phyloP scores from a whole-genome alignment of 192 early-diverging fungal genomes.

The Coemansia sp. region DNA sequence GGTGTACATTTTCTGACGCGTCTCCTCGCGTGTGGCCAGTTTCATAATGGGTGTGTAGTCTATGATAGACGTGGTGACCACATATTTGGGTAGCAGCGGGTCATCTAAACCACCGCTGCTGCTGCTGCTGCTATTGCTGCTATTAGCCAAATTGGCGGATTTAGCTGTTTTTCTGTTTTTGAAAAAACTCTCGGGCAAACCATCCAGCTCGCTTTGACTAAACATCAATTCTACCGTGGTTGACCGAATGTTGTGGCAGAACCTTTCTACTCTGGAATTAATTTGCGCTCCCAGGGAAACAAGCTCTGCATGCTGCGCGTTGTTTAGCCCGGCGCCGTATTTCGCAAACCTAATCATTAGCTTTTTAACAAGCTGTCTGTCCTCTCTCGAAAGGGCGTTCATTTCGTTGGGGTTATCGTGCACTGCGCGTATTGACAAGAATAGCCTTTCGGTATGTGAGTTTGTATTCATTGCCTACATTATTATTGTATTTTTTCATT shows the following conservation, averaged over 20 bases:
- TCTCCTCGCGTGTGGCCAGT: constrained; percentile 50
- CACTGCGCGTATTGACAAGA: neutral
- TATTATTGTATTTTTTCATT: no score
- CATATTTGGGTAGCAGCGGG: constrained; percentile 36
- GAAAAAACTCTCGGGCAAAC: constrained; percentile 66
- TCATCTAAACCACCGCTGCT: neutral
- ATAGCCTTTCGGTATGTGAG: neutral
- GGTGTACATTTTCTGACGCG: constrained; percentile 47
- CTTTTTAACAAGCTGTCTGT: constrained; percentile 61
- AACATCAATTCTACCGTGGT: constrained; percentile 44
- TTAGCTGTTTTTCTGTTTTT: constrained; percentile 41
- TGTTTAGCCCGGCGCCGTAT: constrained; percentile 62
- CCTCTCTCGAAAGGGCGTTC: neutral
- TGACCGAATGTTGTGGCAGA: constrained; percentile 60
- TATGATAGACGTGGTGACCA: constrained; percentile 66
- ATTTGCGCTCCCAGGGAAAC: constrained; percentile 59
- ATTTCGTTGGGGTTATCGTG: neutral
- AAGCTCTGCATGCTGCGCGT: constrained; percentile 58
- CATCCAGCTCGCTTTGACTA: constrained; percentile 59
- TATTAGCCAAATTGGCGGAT: no score
- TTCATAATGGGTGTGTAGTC: constrained; percentile 48
- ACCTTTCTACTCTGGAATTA: constrained; percentile 44
- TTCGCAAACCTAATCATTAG: constrained; percentile 61
- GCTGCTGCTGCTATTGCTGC: constrained; percentile 27
- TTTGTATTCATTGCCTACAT: neutral